Evolutionary conservation across 2,329 filamentous ascomycete genomes (phyloP).

Genomic region (Diaporthe australafricana): DNA sequence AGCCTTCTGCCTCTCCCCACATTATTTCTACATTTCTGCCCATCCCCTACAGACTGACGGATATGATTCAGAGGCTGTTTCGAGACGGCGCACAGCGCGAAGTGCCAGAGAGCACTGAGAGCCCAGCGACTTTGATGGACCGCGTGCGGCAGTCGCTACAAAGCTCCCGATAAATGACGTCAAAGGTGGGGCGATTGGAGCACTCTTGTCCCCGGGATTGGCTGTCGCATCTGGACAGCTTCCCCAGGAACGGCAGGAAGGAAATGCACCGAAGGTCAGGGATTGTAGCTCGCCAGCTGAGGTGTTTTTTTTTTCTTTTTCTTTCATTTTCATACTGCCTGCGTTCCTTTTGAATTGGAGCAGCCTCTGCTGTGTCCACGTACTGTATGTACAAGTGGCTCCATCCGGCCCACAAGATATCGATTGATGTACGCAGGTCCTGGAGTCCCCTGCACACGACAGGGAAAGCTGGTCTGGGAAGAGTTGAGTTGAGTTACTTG

Average conservation of each 20-base stretch:
- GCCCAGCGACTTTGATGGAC: background rate
- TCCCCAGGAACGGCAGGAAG: background rate
- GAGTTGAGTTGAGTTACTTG: background rate
- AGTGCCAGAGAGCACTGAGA: background rate
- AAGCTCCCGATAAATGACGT: constrained; percentile 15
- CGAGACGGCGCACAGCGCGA: background rate
- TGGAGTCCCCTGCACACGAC: background rate
- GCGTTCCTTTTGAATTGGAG: background rate
- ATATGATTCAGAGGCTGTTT: background rate
- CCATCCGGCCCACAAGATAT: background rate
- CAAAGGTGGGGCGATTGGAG: background rate
- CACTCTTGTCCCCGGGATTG: background rate
- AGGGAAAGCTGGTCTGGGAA: background rate
- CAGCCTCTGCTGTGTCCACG: background rate
- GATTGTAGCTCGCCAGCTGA: background rate
- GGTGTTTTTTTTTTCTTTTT: background rate
- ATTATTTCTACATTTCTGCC: background rate
- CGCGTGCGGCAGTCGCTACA: background rate
- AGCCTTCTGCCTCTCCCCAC: background rate
- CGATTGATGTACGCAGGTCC: background rate
- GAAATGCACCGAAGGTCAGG: background rate
- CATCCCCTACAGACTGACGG: background rate
- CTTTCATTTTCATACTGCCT: too few species aligned
- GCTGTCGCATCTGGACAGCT: background rate
- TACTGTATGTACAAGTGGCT: background rate